Evolutionary conservation across 2,329 filamentous ascomycete species (phyloP).

Genomic region (Beauveria varroae): DNA sequence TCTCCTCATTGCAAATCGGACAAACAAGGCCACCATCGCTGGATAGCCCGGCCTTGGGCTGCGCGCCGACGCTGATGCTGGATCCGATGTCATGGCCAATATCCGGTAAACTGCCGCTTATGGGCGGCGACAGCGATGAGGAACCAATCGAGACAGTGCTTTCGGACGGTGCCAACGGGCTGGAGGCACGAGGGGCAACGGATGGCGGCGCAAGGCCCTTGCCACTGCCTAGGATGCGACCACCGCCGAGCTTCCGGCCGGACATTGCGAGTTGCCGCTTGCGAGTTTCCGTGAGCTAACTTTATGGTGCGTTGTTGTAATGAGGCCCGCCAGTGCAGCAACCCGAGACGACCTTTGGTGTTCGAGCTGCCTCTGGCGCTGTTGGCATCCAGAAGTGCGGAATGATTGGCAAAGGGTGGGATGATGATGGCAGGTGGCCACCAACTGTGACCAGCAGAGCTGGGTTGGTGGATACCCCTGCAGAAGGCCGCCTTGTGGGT

Average conservation of each 20-base stretch:
- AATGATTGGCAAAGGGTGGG: neutral
- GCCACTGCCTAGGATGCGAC: slow-evolving; percentile 81
- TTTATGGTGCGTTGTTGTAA: neutral
- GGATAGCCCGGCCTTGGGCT: slow-evolving; percentile 43
- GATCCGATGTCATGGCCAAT: slow-evolving; percentile 72
- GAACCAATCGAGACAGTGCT: slow-evolving; percentile 76
- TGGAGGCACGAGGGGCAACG: slow-evolving; percentile 38
- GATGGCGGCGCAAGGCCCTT: slow-evolving; percentile 66
- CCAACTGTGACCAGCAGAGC: neutral
- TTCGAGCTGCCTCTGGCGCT: slow-evolving; percentile 23
- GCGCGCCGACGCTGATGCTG: slow-evolving; percentile 61
- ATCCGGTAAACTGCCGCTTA: slow-evolving; percentile 56
- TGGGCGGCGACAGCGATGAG: slow-evolving; percentile 54
- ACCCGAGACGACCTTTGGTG: slow-evolving; percentile 25
- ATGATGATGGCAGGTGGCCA: slow-evolving; percentile 10
- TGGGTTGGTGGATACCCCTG: neutral
- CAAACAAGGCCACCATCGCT: slow-evolving; percentile 65
- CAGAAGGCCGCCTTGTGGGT: neutral
- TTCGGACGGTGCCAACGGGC: slow-evolving; percentile 48
- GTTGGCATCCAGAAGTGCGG: slow-evolving; percentile 6
- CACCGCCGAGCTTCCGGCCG: slow-evolving; percentile 80
- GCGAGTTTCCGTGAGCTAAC: slow-evolving; percentile 10
- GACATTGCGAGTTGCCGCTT: slow-evolving; percentile 57
- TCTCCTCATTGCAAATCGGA: slow-evolving; percentile 97
- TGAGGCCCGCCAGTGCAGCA: slow-evolving; percentile 5